Base-by-base conservation (phyloP, 2,329 filamentous ascomycete genomes). In the Fulvia fulva region DNA sequence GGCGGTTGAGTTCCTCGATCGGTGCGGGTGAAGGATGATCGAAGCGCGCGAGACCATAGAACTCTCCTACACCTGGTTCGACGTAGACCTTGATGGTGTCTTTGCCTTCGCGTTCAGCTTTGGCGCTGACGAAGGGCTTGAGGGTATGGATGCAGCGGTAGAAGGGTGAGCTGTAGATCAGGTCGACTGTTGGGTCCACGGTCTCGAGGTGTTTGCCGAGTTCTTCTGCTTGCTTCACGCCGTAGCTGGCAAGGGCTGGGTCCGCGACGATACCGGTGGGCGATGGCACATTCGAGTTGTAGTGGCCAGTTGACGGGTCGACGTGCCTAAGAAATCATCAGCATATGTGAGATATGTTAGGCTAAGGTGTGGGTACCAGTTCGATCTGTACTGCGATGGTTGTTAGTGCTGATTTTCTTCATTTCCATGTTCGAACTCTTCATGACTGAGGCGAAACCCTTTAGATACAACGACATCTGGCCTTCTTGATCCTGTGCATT, bases 211-310 rank as follows among this genome's bases (percentile, higher is more conserved):
- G 82, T 7, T 74, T 77, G 61, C 74, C 91, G 49, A 97, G 82
- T 75, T 97, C 87, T 60, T 84, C 80, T 22, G 91, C 86, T 78
- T 99, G 94, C 53, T 85, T 81, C 43, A 95, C 88, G 58, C 94
- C 94, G 70, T 97, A 87, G 22, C 89, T 86, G 7, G 92, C 91
- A 67, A 99, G 82, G 9, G 90, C 87, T 47, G 92, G 92, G 71
- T 99, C 94, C 25, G 89, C 88, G 3, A 92, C 82, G 63, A 96
- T 91, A 54, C 90, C 89, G 5, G 94, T 97, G 0, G 94, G 93
- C 37, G 90, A 91, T 44, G 82, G 85, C 64, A 94, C 85, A 58
- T 80, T 80, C 23, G 88, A 80, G 55, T 82, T 83, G 78, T 97
- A 97, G 66, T 81, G 81, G 54, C 94, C 93, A 37, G 90, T 93